Conservation (phyloP, 148 eudicot species). For the Fagopyrum tataricum region DNA sequence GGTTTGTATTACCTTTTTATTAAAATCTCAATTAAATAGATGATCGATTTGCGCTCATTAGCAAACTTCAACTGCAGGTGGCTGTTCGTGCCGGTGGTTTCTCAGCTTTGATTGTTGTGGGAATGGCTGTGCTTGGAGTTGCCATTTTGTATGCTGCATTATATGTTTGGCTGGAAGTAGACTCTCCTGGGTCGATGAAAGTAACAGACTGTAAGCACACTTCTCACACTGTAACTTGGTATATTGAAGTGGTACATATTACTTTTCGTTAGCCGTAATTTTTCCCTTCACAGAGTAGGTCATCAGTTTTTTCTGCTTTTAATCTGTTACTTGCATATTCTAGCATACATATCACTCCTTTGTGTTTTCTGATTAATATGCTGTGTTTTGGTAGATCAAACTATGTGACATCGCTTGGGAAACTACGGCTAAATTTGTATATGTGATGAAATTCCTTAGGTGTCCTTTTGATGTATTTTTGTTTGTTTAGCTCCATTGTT, state of each 20-base stretch:
- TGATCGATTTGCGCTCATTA: neutral
- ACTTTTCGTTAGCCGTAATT: neutral
- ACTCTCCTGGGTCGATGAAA: constrained; percentile 79
- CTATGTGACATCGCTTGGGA: neutral
- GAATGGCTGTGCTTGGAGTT: constrained; percentile 93
- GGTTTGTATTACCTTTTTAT: constrained; percentile 34
- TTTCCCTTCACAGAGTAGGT: neutral
- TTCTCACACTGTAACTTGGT: constrained; percentile 2
- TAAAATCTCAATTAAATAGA: neutral
- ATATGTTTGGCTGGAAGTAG: constrained; percentile 94
- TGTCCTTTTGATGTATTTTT: neutral
- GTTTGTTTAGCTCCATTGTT: neutral
- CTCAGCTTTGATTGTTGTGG: constrained; percentile 90
- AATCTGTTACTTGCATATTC: neutral
- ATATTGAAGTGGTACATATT: neutral
- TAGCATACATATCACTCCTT: neutral
- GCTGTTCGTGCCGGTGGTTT: constrained; percentile 99
- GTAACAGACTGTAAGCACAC: constrained; percentile 70
- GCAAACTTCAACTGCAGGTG: constrained; percentile 42
- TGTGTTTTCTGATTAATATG: neutral
- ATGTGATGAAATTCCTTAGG: neutral
- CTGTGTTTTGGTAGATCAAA: neutral
- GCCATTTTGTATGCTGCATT: constrained; percentile 88
- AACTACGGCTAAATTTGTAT: neutral
- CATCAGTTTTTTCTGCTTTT: neutral